Evolutionary conservation across 148 eudicot genomes (phyloP).

Genomic region (Chenopodium quinoa): DNA sequence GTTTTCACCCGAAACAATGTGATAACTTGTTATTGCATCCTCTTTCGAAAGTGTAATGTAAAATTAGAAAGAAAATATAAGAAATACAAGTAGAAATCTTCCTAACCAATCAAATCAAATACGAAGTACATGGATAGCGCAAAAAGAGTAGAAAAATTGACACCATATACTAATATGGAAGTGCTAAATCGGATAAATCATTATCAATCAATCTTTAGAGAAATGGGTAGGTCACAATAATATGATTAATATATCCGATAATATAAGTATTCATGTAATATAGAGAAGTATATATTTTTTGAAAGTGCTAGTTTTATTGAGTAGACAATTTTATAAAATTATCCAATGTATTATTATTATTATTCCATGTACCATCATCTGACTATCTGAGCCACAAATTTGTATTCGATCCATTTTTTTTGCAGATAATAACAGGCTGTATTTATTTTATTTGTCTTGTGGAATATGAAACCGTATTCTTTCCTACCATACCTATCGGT

Average conservation of each 20-base stretch:
- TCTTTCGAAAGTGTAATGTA: no score
- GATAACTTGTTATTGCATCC: no score
- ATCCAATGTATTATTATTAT: conserved; percentile 5
- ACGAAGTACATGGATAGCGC: neutral
- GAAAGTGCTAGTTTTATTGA: conserved; percentile 5
- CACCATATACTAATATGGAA: conserved; percentile 5
- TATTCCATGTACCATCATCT: conserved; percentile 1
- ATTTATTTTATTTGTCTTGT: neutral
- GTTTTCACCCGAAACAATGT: no score
- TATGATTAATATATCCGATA: no score
- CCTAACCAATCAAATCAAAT: neutral
- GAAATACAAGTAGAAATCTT: no score
- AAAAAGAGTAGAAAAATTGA: neutral
- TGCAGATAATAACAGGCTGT: neutral
- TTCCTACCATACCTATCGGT: conserved; percentile 23
- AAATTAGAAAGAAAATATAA: no score
- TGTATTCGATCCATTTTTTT: conserved; percentile 1
- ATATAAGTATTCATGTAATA: no score
- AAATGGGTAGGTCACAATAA: conserved; percentile 21
- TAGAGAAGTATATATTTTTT: neutral
- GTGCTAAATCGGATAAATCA: conserved; percentile 23
- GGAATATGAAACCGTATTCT: neutral
- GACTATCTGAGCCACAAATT: conserved; percentile 8
- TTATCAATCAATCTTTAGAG: conserved; percentile 11
- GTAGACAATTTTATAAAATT: conserved; percentile 5